These are phyloP conservation scores for Lactarius evosmus DNA, from an alignment of 768 basidiomycete species.

Conservation along the genomic window DNA sequence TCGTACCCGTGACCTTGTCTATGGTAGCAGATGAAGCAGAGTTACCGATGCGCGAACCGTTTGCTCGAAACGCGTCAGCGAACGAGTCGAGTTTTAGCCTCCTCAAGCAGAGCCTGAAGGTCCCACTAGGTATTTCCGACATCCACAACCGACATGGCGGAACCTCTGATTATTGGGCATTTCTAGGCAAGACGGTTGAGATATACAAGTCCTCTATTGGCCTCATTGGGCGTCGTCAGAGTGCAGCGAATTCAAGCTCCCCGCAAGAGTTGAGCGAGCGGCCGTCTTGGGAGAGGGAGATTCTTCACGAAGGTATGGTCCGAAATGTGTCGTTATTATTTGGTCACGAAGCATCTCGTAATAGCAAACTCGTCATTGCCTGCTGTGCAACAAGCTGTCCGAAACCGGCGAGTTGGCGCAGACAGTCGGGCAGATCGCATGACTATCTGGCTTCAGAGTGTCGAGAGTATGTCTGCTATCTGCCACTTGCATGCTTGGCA, in stretches of 20 bases:
- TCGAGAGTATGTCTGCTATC: constrained; percentile 61
- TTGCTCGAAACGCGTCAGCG: constrained; percentile 21
- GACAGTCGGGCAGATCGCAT: constrained; percentile 63
- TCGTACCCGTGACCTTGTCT: background rate
- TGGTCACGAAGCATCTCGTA: background rate
- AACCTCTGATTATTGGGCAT: background rate
- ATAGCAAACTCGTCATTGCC: constrained; percentile 53
- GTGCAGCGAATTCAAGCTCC: constrained; percentile 22
- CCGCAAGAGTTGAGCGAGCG: constrained; percentile 30
- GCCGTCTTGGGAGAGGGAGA: constrained; percentile 49
- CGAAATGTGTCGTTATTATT: background rate
- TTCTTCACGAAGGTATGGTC: constrained; percentile 43
- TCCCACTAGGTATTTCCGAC: constrained; percentile 62
- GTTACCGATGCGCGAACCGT: constrained; percentile 14
- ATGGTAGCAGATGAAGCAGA: constrained; percentile 21
- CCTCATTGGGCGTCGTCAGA: constrained; percentile 17
- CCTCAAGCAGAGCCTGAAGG: constrained; percentile 67
- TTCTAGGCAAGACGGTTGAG: constrained; percentile 61
- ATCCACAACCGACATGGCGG: too few relatives aligned
- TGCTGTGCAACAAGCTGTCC: constrained; percentile 50
- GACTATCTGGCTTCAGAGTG: constrained; percentile 78
- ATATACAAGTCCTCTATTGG: constrained; percentile 59
- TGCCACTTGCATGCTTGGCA: background rate
- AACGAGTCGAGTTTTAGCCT: constrained; percentile 44
- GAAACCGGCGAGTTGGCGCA: constrained; percentile 50